Evolutionary conservation across 2,329 filamentous ascomycete genomes (phyloP), one percentile per base, ranked within the genome.

Genomic region (Teratosphaeria gauchensis): DNA sequence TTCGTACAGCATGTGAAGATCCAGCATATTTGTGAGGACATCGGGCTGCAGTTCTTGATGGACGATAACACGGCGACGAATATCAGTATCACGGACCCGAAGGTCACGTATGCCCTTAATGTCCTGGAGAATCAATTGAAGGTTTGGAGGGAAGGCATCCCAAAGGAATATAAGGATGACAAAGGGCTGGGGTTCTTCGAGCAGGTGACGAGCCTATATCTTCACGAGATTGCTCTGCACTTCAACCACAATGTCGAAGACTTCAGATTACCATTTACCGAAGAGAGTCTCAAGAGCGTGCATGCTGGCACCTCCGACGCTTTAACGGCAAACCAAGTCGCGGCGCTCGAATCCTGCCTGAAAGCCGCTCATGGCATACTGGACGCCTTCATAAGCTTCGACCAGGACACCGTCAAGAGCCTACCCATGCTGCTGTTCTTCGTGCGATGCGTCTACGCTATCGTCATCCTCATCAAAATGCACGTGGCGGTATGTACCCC

Each of bases 391-490:
- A 74, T 82, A 9, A 73, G 76, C 32, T 75, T 79, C 51, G 76
- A 78, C 32, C 74, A 74, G 7, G 73, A 77, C 14, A 72, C 69
- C 1, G 69, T 79, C 32, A 68, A 74, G 32, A 72, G 71, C 0
- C 63, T 80, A 4, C 78, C 78, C 7, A 77, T 79, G 53, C 76
- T 79, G 53, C 59, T 69, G 4, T 68, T 63, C 53, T 68, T 82
- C 65, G 80, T 83, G 19, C 77, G 81, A 42, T 76, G 79, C 53
- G 78, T 80, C 11, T 84, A 84, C 65, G 79, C 81, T 14, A 75
- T 82, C 24, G 79, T 84, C 5, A 78, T 83, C 33, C 73, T 84
- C 7, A 82, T 84, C 71, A 84, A 84, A 65, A 78, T 84, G 74
- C 82, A 81, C 70, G 80, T 82, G 54, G 80, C 80, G 1, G 75